Base-by-base conservation (phyloP, 371 early-diverging fungal genomes). In the Syncephalastrum sp. region DNA sequence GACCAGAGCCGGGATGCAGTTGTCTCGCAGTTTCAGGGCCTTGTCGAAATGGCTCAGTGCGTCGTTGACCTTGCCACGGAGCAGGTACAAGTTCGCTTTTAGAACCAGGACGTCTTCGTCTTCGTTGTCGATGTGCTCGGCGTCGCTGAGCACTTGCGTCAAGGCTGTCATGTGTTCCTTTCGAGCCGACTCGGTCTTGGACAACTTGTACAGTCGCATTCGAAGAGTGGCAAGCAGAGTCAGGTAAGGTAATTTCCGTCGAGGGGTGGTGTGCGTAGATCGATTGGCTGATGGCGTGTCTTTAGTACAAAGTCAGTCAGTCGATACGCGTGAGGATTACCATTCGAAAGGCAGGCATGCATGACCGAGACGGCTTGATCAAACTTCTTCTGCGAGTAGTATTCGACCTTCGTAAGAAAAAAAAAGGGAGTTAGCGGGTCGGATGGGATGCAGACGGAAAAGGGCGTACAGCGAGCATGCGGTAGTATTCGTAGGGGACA, bases 1-100 rank as follows among this genome's bases (percentile, higher is more conserved):
- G n/a, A 92, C 59, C 27, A 91, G 63, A 3, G 92, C 93, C 0
- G 93, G 86, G n/a, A 93, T 68, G 56, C 83, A 85, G 50, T 79
- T 73, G 6, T 82, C 79, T 27, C 85, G 81, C 38, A 74, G 67
- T 41, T 81, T 74, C 4, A 90, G 69, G 0, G 91, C 87, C 57
- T 70, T 78, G 45, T 73, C 68, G 71, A 94, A 94, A 21, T 79
- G 79, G 15, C 82, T 79, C 27, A 79, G 55, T 0, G 95, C 94
- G 8, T 84, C 84, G 38, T 92, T 87, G 6, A 84, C 50, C 42
- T 82, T 77, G 14, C 80, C 69, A 49, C 76, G 69, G 5, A 83
- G 72, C 54, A 95, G 70, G 42, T 83, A 76, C 41, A 87, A 63
- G 47, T 86, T 70, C 6, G 82, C 84, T 64, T 89, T 91, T 25